Conservation (phyloP, 345 rosid genomes). For the Iberis pinnata region DNA sequence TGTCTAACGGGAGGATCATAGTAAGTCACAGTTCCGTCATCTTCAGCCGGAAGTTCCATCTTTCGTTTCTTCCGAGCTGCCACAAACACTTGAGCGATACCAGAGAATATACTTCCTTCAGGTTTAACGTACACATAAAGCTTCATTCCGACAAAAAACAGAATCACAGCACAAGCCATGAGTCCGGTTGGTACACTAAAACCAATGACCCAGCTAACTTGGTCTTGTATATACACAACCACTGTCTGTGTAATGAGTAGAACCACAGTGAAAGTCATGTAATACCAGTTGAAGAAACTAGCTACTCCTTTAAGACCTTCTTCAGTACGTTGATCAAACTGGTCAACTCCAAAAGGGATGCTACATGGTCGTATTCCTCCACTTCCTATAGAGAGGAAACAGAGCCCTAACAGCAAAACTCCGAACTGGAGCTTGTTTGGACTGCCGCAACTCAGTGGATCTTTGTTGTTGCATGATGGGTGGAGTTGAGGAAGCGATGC, state of each 20-base stretch:
- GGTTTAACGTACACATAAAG: constrained; percentile 52
- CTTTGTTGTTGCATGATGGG: constrained; percentile 46
- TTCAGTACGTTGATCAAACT: constrained; percentile 60
- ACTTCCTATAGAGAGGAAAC: constrained; percentile 49
- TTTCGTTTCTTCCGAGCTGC: constrained; percentile 51
- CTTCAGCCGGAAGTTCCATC: constrained; percentile 23
- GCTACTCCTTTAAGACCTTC: constrained; percentile 50
- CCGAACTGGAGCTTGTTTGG: constrained; percentile 41
- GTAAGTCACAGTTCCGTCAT: constrained; percentile 38
- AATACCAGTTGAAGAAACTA: constrained; percentile 79
- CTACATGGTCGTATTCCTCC: constrained; percentile 86
- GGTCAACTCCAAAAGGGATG: constrained; percentile 80
- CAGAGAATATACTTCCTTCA: constrained; percentile 58
- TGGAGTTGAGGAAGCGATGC: constrained; percentile 62
- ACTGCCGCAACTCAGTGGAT: constrained; percentile 31
- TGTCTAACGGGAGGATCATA: constrained; percentile 31
- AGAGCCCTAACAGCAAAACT: constrained; percentile 40
- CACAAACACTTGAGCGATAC: constrained; percentile 48
- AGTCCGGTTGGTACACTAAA: constrained; percentile 63
- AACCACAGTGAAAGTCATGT: constrained; percentile 53
- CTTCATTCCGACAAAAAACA: constrained; percentile 54
- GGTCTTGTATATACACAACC: constrained; percentile 66
- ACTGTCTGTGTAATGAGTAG: constrained; percentile 44
- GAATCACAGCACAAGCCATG: constrained; percentile 46
- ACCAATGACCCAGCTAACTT: constrained; percentile 70